Evolutionary conservation across 805 yeast genomes (phyloP).

Genomic region (Gaillardinia entomophila): DNA sequence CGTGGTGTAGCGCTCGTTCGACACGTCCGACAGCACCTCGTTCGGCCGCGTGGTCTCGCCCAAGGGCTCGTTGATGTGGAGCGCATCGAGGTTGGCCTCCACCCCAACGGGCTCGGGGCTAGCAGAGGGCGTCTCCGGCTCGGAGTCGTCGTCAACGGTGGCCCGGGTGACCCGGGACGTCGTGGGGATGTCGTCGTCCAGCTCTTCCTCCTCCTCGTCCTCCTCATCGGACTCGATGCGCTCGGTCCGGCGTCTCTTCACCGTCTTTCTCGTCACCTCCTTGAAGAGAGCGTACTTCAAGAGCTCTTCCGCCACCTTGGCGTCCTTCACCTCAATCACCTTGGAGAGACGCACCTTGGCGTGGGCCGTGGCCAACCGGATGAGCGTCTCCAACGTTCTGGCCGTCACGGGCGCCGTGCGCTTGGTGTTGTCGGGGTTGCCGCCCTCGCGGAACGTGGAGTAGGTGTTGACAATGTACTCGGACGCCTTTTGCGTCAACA

Average conservation of each 20-base stretch:
- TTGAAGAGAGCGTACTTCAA: constrained; percentile 82
- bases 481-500: constrained; percentile 69
- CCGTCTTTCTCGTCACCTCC: constrained; percentile 47
- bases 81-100: constrained; percentile 20
- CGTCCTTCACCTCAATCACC: constrained; percentile 70
- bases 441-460: constrained; percentile 74
- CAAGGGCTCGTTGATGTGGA: constrained; percentile 25
- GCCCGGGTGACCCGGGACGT: constrained; percentile 14
- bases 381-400: constrained; percentile 93
- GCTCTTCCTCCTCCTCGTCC: constrained; percentile 14
- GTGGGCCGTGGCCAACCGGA: constrained; percentile 93
- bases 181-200: constrained; percentile 10
- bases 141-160: constrained; percentile 1
- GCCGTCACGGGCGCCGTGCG: constrained; percentile 94
- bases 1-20: constrained; percentile 25
- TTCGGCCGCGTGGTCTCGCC: constrained; percentile 16
- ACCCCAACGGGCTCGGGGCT: constrained; percentile 11
- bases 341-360: constrained; percentile 89
- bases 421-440: constrained; percentile 54
- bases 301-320: constrained; percentile 77
- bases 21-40: constrained; percentile 15
- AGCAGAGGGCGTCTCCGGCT: constrained; percentile 7
- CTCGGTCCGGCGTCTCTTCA: constrained; percentile 23
- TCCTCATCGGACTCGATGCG: constrained; percentile 33
- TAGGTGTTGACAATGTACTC: constrained; percentile 77